Base-by-base conservation (phyloP, 2,329 filamentous ascomycete genomes). In the Paecilomyces formosus region DNA sequence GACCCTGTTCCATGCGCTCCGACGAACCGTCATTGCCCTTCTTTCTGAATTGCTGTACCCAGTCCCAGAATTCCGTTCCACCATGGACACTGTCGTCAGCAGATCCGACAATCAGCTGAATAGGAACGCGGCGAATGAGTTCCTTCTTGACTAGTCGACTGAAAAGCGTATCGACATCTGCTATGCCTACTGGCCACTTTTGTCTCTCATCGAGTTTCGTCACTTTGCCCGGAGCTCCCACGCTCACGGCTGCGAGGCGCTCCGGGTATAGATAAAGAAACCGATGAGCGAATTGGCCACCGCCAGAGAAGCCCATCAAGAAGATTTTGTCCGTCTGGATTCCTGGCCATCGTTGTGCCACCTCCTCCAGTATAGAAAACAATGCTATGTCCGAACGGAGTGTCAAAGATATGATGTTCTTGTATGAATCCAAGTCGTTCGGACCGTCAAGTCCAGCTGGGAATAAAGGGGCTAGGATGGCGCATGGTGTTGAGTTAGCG, bases 211-310 rank as follows among this genome's bases (percentile, higher is more conserved):
- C 65, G 4, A 72, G 57, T 6, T 45, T 13, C n/a, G 69, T 72
- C 5, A 60, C 59, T n/a, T 60, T 55, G 1, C 69, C 70, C 8
- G 70, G 71, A 7, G 71, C 69, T 21, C 70, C 70, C n/a, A 72
- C 54, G 56, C 68, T 71, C 4, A 65, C 65, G 15, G 65, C 66
- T 3, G 58, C 54, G 1, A 72, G 45, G 8, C 66, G 64, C 56
- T 72, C 67, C 2, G 71, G 67, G 58, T 72, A 62, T 24, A 73
- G 56, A 57, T 71, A 72, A 13, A 72, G 57, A 55, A 73, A 70
- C 13, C 70, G 64, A 35, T 70, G 69, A 0, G 62, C 61, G 56
- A 72, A 72, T 57, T 73, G 70, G 2, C 69, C 70, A 21, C 70
- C 71, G 0, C 68, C 70, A 6, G 68, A 70, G 45, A 68, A 72